Conservation (phyloP, 495 filamentous ascomycete genomes). For the Penicillium nucicola region DNA sequence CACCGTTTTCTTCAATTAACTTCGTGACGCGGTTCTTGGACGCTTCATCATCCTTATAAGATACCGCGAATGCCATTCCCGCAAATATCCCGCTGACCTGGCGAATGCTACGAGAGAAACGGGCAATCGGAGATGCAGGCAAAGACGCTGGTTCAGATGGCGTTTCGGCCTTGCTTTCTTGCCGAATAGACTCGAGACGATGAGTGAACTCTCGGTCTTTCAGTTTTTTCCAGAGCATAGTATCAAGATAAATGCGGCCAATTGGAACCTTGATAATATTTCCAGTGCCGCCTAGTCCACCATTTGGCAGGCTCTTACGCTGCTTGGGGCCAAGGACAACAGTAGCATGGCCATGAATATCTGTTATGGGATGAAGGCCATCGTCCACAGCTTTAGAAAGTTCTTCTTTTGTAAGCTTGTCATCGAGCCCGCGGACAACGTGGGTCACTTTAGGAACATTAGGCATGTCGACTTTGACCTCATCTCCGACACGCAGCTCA, state of each 20-base stretch:
- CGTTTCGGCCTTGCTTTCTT: constrained; percentile 30
- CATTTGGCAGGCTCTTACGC: constrained; percentile 41
- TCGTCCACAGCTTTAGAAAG: constrained; percentile 22
- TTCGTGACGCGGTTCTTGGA: constrained; percentile 47
- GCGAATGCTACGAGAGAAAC: constrained; percentile 36
- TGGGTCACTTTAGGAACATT: constrained; percentile 45
- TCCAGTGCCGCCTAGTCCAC: constrained; percentile 25
- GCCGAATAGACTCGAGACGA: constrained; percentile 15
- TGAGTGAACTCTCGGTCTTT: constrained; percentile 43
- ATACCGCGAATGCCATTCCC: constrained; percentile 79
- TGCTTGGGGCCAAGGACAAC: constrained; percentile 45
- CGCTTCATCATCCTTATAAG: constrained; percentile 58
- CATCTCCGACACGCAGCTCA: constrained; percentile 47
- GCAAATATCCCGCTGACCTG: constrained; percentile 53
- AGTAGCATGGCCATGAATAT: constrained; percentile 44
- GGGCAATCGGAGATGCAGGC: constrained; percentile 41
- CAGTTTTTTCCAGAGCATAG: constrained; percentile 47
- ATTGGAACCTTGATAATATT: constrained; percentile 44
- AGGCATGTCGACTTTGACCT: constrained; percentile 49
- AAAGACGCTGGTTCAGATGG: constrained; percentile 40
- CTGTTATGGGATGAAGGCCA: constrained; percentile 36
- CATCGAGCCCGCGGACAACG: constrained; percentile 41
- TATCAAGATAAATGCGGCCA: constrained; percentile 46
- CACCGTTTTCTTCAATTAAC: constrained; percentile 62
- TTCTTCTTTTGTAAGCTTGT: constrained; percentile 36